Percentiles rank a stretch among this genome's conserved stretches.
Conservation (phyloP, 2,329 filamentous ascomycete species). For the Amylocarpus encephaloides region DNA sequence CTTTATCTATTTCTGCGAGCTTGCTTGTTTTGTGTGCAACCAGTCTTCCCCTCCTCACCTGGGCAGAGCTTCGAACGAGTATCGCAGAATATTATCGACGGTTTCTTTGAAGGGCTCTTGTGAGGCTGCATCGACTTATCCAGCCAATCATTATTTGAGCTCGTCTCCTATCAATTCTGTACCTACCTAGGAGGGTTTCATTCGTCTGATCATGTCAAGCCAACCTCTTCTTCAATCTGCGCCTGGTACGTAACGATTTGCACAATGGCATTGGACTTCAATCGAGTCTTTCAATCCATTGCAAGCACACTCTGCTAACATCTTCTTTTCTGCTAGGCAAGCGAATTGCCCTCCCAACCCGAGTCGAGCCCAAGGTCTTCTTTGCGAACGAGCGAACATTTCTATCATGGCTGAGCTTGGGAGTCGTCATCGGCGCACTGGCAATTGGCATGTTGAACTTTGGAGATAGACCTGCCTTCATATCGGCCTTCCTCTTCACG, state of each 20-base stretch:
- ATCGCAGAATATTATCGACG: background rate
- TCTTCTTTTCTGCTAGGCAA: constrained; percentile 60
- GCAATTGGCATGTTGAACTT: constrained; percentile 98
- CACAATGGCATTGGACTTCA: constrained; percentile 2
- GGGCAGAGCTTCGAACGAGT: background rate
- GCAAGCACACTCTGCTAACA: background rate
- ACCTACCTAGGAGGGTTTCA: background rate
- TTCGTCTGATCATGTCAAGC: constrained; percentile 64
- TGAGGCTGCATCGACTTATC: background rate
- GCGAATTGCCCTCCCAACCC: constrained; percentile 93
- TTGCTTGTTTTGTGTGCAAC: background rate
- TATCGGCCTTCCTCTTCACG: constrained; percentile 90
- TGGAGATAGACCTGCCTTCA: constrained; percentile 87
- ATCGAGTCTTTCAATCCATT: background rate
- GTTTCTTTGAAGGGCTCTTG: background rate
- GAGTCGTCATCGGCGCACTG: constrained; percentile 92
- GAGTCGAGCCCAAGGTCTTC: constrained; percentile 99
- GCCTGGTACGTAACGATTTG: constrained; percentile 56
- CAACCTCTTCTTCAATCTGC: constrained; percentile 94
- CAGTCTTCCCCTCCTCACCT: background rate
- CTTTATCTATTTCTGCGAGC: constrained; percentile 2
- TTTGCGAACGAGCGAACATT: constrained; percentile 99
- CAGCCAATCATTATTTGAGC: constrained; percentile 3
- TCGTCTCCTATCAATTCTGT: background rate
- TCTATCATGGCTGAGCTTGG: constrained; percentile 99